phyloP scores from a whole-genome alignment of 2,329 filamentous ascomycete species.

The Diaporthe sp. region DNA sequence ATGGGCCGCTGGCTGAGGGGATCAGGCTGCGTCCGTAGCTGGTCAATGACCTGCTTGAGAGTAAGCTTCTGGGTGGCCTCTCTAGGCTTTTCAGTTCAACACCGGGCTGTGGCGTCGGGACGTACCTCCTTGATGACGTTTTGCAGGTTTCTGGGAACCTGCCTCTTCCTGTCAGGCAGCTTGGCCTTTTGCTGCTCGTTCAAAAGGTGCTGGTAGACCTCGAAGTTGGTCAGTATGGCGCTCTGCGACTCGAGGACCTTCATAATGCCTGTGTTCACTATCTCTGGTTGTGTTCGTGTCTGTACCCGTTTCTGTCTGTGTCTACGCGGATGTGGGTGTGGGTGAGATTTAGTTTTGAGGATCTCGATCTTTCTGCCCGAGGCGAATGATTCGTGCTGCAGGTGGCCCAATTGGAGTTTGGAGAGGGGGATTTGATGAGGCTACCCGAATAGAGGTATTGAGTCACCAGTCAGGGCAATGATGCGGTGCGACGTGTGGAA shows the following conservation, averaged over 20 bases:
- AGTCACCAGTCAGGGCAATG: neutral
- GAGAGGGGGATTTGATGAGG: neutral
- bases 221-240: conserved; percentile 79
- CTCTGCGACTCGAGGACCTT: conserved; percentile 81
- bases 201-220: conserved; percentile 77
- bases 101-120: conserved; percentile 11
- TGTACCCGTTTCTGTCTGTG: neutral
- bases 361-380: conserved; percentile 6
- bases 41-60: conserved; percentile 68
- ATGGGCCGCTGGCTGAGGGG: conserved; percentile 69
- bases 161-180: conserved; percentile 49
- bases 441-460: neutral
- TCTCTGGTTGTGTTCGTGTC: neutral
- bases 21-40: conserved; percentile 68
- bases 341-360: neutral
- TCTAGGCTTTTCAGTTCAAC: neutral
- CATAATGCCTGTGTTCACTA: conserved; percentile 56
- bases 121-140: conserved; percentile 76
- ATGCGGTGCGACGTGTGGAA: conserved; percentile 15
- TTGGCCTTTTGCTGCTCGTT: conserved; percentile 69
- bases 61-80: conserved; percentile 34
- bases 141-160: conserved; percentile 70
- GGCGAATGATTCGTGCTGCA: conserved; percentile 9
- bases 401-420: neutral
- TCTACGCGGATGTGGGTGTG: neutral